phyloP scores from a whole-genome alignment of 768 basidiomycete genomes.

The Hericium rajendrae region DNA sequence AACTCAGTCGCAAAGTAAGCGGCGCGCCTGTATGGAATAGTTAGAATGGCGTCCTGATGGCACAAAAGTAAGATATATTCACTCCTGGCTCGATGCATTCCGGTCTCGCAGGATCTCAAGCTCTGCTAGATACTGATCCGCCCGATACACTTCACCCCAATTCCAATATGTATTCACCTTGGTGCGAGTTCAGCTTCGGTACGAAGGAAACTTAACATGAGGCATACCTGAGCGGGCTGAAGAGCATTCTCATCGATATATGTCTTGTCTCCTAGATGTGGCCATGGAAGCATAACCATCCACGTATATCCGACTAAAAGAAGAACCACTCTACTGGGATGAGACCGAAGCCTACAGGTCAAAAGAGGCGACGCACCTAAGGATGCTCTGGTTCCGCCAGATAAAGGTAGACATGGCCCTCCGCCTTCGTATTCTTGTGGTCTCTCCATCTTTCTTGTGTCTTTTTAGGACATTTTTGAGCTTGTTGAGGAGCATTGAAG shows the following conservation, averaged over 20 bases:
- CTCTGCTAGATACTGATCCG: conserved; percentile 70
- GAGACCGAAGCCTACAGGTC: conserved; percentile 1
- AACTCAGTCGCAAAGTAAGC: conserved; percentile 55
- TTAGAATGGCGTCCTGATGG: background rate
- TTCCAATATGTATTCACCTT: conserved; percentile 89
- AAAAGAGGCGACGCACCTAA: conserved; percentile 5
- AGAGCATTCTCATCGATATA: conserved; percentile 96
- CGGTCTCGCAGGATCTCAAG: conserved; percentile 52
- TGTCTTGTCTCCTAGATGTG: conserved; percentile 51
- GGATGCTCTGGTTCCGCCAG: conserved; percentile 4
- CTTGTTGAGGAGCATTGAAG: background rate
- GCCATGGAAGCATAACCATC: conserved; percentile 69
- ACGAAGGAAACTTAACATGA: background rate
- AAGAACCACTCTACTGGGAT: conserved; percentile 38
- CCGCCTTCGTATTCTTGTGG: conserved; percentile 7
- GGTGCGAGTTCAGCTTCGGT: background rate
- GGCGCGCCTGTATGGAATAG: conserved; percentile 44
- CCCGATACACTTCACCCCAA: conserved; percentile 83
- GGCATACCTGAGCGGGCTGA: conserved; percentile 75
- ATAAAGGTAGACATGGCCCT: background rate
- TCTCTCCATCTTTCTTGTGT: background rate
- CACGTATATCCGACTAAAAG: conserved; percentile 68
- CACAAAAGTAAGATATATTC: conserved; percentile 23
- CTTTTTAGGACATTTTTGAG: background rate
- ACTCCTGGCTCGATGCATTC: conserved; percentile 68